These are phyloP conservation scores for Ophiostoma sp. DNA, from an alignment of 2,329 filamentous ascomycete genomes.

Conservation along the genomic window DNA sequence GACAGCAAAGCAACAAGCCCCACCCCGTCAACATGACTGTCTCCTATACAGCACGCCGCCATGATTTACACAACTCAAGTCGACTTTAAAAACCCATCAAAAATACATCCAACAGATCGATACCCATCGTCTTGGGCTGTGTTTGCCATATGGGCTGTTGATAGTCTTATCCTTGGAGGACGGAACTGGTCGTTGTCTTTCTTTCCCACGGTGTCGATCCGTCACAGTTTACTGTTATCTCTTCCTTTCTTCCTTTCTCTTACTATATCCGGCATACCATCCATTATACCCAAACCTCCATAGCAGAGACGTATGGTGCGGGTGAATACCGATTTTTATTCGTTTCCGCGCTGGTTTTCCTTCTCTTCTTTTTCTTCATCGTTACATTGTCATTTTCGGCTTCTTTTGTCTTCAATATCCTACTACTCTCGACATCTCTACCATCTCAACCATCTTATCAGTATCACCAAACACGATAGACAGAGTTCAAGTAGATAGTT, in stretches of 20 bases:
- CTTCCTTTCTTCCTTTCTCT: constrained; percentile 5
- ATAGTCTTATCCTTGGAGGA: no score
- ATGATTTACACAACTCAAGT: neutral
- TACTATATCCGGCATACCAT: neutral
- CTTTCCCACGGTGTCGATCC: neutral
- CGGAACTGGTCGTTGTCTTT: neutral
- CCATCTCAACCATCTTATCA: neutral
- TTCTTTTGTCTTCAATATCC: neutral
- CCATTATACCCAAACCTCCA: constrained; percentile 21
- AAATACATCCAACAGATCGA: neutral
- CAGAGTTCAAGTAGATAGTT: constrained; percentile 5
- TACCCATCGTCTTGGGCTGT: neutral
- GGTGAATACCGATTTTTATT: neutral
- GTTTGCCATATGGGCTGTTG: neutral
- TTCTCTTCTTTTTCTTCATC: neutral
- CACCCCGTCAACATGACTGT: neutral
- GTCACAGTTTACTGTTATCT: neutral
- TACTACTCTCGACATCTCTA: constrained; percentile 5
- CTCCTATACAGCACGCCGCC: neutral
- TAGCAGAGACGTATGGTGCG: constrained; percentile 19
- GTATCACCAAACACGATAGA: neutral
- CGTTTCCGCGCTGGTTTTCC: neutral
- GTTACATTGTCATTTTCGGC: neutral
- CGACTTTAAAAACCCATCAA: neutral
- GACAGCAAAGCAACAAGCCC: neutral